Evolutionary conservation across 2,329 filamentous ascomycete genomes (phyloP).

Genomic region (Curvularia spicifera): DNA sequence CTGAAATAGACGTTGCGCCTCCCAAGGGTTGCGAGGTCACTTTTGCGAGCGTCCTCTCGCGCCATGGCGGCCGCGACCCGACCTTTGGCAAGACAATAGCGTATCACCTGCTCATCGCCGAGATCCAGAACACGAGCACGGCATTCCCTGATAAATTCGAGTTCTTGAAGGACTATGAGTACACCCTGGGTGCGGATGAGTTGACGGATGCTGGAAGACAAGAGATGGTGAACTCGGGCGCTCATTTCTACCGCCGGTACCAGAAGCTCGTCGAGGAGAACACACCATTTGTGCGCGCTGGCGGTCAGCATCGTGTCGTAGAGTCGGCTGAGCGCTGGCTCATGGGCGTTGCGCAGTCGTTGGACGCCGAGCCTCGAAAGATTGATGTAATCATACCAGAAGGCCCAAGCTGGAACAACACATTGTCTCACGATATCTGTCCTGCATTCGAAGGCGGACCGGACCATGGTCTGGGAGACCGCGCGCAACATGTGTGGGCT

Average conservation of each 20-base stretch:
- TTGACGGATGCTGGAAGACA: constrained; percentile 71
- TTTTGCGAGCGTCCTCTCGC: constrained; percentile 80
- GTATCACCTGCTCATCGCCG: constrained; percentile 69
- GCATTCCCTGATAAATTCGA: constrained; percentile 67
- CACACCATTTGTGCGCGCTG: constrained; percentile 74
- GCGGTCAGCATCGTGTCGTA: constrained; percentile 73
- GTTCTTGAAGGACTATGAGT: constrained; percentile 76
- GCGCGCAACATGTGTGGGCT: constrained; percentile 64
- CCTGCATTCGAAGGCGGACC: constrained; percentile 69
- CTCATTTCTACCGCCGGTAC: constrained; percentile 78
- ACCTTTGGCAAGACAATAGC: constrained; percentile 68
- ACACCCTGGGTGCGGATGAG: constrained; percentile 72
- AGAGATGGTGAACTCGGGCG: constrained; percentile 76
- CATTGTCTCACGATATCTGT: constrained; percentile 77
- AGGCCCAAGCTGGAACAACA: constrained; percentile 73
- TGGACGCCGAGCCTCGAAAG: constrained; percentile 51
- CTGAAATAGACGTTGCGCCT: constrained; percentile 64
- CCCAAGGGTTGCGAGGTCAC: constrained; percentile 75
- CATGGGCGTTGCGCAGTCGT: constrained; percentile 69
- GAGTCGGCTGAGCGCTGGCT: constrained; percentile 78
- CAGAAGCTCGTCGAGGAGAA: constrained; percentile 62
- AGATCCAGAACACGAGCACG: constrained; percentile 65
- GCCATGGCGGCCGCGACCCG: constrained; percentile 84
- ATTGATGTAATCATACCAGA: constrained; percentile 73
- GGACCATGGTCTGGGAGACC: constrained; percentile 56